Evolutionary conservation across 164 flowering plant genomes (phyloP).

Genomic region (Amborella trichopoda): DNA sequence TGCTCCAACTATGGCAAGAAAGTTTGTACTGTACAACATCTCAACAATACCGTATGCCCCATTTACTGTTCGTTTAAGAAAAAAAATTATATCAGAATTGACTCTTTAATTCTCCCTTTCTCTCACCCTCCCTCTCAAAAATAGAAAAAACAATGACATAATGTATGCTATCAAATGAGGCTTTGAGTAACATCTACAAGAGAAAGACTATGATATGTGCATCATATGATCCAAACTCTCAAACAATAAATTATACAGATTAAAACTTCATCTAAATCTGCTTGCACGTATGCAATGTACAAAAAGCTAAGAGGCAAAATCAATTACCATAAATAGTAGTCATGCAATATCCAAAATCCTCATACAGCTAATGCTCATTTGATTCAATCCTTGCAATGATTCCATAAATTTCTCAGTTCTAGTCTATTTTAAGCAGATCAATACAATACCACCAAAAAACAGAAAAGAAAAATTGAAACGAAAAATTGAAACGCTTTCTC

Average conservation of each 20-base stretch:
- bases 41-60: constrained; percentile 81
- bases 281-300: no score
- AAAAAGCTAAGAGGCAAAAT: no score
- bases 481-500: no score
- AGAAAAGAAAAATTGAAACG: no score
- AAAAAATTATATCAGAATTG: constrained; percentile 2
- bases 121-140: not conserved
- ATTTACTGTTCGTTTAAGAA: constrained; percentile 28
- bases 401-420: no score
- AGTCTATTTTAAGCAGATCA: no score
- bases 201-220: not conserved
- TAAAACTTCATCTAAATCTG: no score
- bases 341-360: no score
- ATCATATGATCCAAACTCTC: not conserved
- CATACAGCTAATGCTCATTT: no score
- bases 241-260: not conserved
- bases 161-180: not conserved
- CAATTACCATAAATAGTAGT: no score
- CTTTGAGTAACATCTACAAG: not conserved
- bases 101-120: not conserved
- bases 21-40: constrained; percentile 77
- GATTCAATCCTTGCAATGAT: no score
- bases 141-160: not conserved
- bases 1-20: constrained; percentile 90
- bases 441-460: no score